Conservation (phyloP, 176 grass and related monocot species). For the Eremochloa ophiuroides region DNA sequence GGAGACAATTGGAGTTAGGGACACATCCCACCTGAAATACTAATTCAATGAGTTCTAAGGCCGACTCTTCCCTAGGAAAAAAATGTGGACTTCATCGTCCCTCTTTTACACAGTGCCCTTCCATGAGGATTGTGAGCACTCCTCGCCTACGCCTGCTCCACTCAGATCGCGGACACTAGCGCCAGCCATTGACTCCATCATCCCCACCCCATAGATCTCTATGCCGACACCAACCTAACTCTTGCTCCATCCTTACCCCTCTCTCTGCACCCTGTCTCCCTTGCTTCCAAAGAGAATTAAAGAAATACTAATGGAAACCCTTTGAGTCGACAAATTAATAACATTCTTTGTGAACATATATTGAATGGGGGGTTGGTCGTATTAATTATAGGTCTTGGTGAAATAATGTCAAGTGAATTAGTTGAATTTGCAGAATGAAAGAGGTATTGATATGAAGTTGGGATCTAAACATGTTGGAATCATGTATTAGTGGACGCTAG, state of each 20-base stretch:
- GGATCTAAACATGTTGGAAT: not conserved
- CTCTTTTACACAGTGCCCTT: not conserved
- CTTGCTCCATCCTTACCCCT: not conserved
- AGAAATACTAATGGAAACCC: not conserved
- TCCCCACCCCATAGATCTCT: not conserved
- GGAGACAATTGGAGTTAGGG: not conserved
- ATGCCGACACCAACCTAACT: not conserved
- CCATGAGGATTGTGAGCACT: not conserved
- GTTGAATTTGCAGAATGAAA: not conserved
- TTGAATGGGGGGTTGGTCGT: not conserved
- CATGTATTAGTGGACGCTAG: not conserved
- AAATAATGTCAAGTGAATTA: not conserved
- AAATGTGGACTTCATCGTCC: accelerated
- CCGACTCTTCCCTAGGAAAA: not conserved
- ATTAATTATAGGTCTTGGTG: not conserved
- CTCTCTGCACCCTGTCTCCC: not conserved
- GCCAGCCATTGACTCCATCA: not conserved
- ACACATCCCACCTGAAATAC: not conserved
- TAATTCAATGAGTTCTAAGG: not conserved
- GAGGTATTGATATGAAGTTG: not conserved
- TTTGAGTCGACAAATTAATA: not conserved
- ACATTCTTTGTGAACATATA: not conserved
- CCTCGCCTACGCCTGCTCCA: not conserved
- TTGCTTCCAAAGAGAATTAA: not conserved
- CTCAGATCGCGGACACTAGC: not conserved